Base-by-base conservation (phyloP, 768 basidiomycete species). In the Lactarius hatsudake region DNA sequence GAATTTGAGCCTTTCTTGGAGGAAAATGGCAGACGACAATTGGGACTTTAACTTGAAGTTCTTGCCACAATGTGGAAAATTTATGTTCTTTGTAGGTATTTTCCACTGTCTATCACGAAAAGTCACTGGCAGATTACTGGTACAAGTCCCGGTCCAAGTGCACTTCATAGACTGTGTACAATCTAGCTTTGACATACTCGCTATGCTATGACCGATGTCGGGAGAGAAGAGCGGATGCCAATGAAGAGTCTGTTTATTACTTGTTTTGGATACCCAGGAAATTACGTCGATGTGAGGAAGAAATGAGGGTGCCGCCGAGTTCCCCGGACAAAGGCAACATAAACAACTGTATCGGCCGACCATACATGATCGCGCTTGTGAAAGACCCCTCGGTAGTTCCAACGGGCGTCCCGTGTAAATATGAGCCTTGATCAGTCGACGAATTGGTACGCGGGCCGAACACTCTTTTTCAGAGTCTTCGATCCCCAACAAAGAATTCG, bases 401-500 rank as follows among this genome's bases (percentile, higher is more conserved):
- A 6, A 43, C 34, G 23, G 26, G 42, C 40, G 28, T 36, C 54
- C 20, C 23, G 12, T 36, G 9, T 28, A 32, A 2, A 36, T 30
- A 12, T 15, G 13, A 3, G 20, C 15, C 32, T 32, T 32, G 32
- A 28, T 9, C 13, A 28, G 26, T 54, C 17, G 5, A 20, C 12
- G 9, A 13, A 51, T 51, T 51, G 10, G 28, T 15, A 6, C 28
- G 34, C 23, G 26, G 26, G 26, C 26, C 26, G 26, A 28, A 53
- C 5, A 15, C 6, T n/a, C 13, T 5, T 17, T 32, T 30, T 53
- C 26, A 53, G 12, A 30, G 23, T 28, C 26, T 26, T 28, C 32
- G n/a, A 40, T 13, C 2, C 20, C 42, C 62, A 40, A 20, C 40
- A 28, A 64, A 64, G 48, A 63, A 68, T 42, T 68, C 59, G 17